These are phyloP conservation scores for Chytriomyces sp. DNA, from an alignment of 192 early-diverging fungal genomes.

Conservation along the genomic window DNA sequence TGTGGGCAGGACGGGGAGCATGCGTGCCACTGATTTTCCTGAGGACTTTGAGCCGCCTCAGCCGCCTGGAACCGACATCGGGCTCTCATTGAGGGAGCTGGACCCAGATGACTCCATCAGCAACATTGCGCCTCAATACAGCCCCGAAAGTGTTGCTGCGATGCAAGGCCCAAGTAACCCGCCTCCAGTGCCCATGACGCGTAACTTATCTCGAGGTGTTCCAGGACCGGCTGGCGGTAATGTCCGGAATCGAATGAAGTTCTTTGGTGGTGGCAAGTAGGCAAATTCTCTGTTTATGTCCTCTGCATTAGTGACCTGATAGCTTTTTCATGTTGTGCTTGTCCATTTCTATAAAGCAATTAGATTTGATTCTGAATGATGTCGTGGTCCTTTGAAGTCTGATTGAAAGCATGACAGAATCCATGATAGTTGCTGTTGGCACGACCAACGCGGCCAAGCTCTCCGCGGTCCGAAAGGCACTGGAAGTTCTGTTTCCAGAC, in stretches of 20 bases:
- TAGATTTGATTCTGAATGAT: too few species aligned
- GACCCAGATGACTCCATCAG: constrained; percentile 32
- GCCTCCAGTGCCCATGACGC: background rate
- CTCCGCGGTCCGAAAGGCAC: constrained; percentile 10
- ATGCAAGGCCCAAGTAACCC: background rate
- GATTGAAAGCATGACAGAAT: background rate
- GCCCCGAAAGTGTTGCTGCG: constrained; percentile 1
- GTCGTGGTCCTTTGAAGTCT: too few species aligned
- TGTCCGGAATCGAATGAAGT: too few species aligned
- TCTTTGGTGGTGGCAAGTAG: too few species aligned
- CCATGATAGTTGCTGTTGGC: constrained; percentile 26
- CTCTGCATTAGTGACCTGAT: too few species aligned
- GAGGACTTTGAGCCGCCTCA: background rate
- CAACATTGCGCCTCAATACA: constrained; percentile 27
- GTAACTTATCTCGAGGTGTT: background rate
- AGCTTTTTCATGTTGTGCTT: too few species aligned
- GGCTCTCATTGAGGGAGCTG: background rate
- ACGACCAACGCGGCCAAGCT: constrained; percentile 23
- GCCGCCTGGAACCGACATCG: background rate
- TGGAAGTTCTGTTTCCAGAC: background rate
- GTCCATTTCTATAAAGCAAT: too few species aligned
- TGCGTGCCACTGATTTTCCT: background rate
- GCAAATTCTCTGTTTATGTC: too few species aligned
- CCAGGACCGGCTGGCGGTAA: too few species aligned
- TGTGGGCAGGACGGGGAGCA: too few species aligned